Percentiles rank a stretch among this genome's conserved stretches.
Conservation (phyloP, 352 stramenopile species). For the Phytophthora agathidicida region DNA sequence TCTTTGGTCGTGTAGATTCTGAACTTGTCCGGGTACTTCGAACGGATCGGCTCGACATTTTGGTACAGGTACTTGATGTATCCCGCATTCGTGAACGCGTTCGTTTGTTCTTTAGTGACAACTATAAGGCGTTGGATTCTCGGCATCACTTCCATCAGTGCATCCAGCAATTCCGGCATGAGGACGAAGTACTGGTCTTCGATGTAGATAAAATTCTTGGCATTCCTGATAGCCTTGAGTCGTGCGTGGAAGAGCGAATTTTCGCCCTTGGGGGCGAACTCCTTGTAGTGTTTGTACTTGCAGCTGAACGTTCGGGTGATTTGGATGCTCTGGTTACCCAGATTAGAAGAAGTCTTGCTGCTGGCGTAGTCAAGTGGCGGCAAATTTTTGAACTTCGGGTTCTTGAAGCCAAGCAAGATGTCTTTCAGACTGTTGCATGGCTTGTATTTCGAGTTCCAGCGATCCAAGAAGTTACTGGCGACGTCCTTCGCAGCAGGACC, state of each 20-base stretch:
- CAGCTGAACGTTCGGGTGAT: slow-evolving; percentile 64
- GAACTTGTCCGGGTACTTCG: slow-evolving; percentile 18
- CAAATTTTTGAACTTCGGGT: slow-evolving; percentile 15
- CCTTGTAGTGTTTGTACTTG: slow-evolving; percentile 45
- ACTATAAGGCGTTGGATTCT: slow-evolving; percentile 49
- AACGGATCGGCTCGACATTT: slow-evolving; percentile 42
- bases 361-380: slow-evolving; percentile 2
- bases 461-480: slow-evolving; percentile 50
- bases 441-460: slow-evolving; percentile 49
- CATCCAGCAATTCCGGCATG: slow-evolving; percentile 42
- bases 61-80: slow-evolving; percentile 56
- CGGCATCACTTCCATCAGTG: slow-evolving; percentile 47
- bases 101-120: slow-evolving; percentile 33
- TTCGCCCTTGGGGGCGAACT: slow-evolving; percentile 53
- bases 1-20: slow-evolving; percentile 40
- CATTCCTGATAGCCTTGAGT: slow-evolving; percentile 40
- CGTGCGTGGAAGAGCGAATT: slow-evolving; percentile 41
- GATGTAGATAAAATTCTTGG: slow-evolving; percentile 34
- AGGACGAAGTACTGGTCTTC: slow-evolving; percentile 23
- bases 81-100: slow-evolving; percentile 20
- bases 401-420: slow-evolving; percentile 44
- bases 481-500: slow-evolving; percentile 52
- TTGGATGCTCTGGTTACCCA: slow-evolving; percentile 38
- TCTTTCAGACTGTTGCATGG: slow-evolving; percentile 28
- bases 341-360: neutral